Evolutionary conservation across 441 rosid genomes (phyloP), one percentile per base, ranked within the genome.

Genomic region (Corymbia calophylla): DNA sequence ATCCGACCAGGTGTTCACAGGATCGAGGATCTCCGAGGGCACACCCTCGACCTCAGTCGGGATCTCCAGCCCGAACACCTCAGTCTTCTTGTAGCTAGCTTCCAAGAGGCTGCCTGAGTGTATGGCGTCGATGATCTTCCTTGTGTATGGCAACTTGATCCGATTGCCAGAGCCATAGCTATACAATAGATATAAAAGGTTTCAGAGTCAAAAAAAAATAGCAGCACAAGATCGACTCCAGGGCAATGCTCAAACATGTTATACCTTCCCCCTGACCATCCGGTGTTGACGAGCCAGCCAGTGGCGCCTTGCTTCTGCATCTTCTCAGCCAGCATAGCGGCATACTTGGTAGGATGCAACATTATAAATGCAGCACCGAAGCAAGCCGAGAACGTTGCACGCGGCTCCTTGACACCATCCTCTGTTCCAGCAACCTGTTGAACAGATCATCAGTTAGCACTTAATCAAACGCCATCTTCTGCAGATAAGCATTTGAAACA

Each of bases 221-320:
- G 82, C 49, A 2, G 13, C 82, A 21, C 25, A 1, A 21, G 29
- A 73, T 39, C 1, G 16, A 35, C 29, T 85, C 35, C n/a, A 25
- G 29, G 11, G 21, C 39, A 5, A 62, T 87, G 73, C 68, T 23
- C 54, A 81, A 53, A 62, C 88, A 55, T 25, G 31, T 13, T 55
- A 49, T 95, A 97, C 99, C 99, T 96, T 92, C 99, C 99, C 88
- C 97, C 98, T 0, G 99, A 96, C 99, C 99, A 98, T 89, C 99
- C 99, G 5, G 99, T 98, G 95, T 98, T 98, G 86, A 98, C 97
- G 3, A 98, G 99, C 99, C 99, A 97, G 18, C 96, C 99, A 1
- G 99, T 97, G 27, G 99, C 96, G 15, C 99, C 99, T 87, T 96
- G 98, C 90, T 95, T 92, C 95, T 94, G 94, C 99, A 98, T 98